Base-by-base conservation (phyloP, 495 filamentous ascomycete genomes). In the Ramalina intermedia region DNA sequence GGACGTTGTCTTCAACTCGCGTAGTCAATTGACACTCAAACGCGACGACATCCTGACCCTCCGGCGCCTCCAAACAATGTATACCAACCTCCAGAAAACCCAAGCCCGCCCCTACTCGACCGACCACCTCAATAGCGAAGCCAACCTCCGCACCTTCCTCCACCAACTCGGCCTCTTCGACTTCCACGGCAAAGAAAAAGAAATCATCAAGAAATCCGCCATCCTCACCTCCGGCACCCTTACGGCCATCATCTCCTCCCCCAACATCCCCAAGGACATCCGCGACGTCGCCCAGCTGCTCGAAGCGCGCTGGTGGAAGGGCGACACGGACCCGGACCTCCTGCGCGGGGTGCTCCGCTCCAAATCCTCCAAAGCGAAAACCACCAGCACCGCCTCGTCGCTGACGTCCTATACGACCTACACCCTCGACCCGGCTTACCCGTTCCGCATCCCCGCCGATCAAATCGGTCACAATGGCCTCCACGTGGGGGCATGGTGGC, bases 401-500 rank as follows among this genome's bases (percentile, higher is more conserved):
- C 0, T 12, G 6, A 33, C 29, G 8, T 33, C 6, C 29, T 33
- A 33, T 7, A 63, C 46, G 21, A 39, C 51, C 4, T 58, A 63
- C 35, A 53, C 48, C 1, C 43, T 71, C 3, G 54, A 62, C 4
- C 49, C 51, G 13, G 37, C 53, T 1, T 70, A 64, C 46, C 27
- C 38, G 0, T 37, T 43, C 12, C 49, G 51, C 16, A 45, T 54
- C 1, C 51, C 54, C 12, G 46, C 63, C 6, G 64, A 66, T 37
- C 58, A 60, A 39, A 51, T 63, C 41, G 76, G 77, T 7, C 58
- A 66, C 24, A 70, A 72, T 33, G 50, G 63, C 11, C 62, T 79
- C 12, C 51, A 69, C 3, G 66, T 70, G 47, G 77, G 76, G 1
- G 67, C 76, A 47, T 79, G 77, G 74, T 80, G 71, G 73, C 76